A percentile compares a stretch with the other conserved stretches of the same genome.
These are phyloP conservation scores for Pseudocercospora pini-densiflorae DNA, from an alignment of 2,329 filamentous ascomycete genomes.

Conservation along the genomic window DNA sequence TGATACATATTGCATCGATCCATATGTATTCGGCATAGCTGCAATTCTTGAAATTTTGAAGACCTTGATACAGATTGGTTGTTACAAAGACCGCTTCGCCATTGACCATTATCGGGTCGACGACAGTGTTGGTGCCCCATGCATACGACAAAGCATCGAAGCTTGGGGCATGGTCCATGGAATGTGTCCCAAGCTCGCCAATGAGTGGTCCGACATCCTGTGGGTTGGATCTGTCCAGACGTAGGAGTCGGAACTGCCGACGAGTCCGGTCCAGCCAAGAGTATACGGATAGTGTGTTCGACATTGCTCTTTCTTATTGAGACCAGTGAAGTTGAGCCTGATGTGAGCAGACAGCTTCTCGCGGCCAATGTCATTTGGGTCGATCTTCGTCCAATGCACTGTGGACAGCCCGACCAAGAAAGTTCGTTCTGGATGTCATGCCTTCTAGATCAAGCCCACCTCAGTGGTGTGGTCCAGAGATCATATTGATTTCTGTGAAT, in stretches of 20 bases:
- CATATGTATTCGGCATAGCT: constrained; percentile 7
- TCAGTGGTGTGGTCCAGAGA: too few species aligned
- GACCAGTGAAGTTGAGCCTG: too few species aligned
- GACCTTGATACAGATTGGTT: neutral
- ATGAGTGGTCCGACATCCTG: neutral
- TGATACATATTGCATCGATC: constrained; percentile 29
- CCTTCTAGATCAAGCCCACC: too few species aligned
- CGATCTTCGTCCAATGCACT: too few species aligned
- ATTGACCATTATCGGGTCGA: neutral
- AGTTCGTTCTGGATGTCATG: too few species aligned
- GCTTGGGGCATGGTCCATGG: neutral
- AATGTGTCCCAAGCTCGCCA: neutral
- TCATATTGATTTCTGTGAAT: too few species aligned
- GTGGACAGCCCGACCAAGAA: too few species aligned
- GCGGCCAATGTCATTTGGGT: too few species aligned
- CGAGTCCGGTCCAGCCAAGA: neutral
- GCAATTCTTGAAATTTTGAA: neutral
- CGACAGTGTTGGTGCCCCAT: neutral
- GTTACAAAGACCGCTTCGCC: neutral
- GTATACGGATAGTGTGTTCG: neutral
- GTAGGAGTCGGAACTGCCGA: constrained; percentile 1
- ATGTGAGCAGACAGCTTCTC: too few species aligned
- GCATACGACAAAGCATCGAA: constrained; percentile 12
- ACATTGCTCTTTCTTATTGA: neutral
- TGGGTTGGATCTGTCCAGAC: neutral